Conservation (phyloP, 331 rosid species). For the Phaseolus coccineus region DNA sequence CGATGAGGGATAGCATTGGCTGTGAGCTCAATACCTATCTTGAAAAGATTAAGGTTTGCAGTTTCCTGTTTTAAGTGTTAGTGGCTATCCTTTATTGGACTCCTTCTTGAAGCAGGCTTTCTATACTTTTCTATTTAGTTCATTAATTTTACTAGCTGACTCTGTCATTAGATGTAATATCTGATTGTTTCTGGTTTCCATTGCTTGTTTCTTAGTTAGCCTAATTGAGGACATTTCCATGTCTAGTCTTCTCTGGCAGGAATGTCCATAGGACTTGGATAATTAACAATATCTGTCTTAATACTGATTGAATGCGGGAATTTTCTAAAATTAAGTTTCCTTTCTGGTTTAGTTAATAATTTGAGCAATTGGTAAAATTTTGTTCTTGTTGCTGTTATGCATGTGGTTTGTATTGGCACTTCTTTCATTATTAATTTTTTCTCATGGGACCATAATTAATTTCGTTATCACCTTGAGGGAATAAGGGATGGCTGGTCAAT, state of each 20-base stretch:
- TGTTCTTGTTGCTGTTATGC: neutral
- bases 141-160: constrained; percentile 11
- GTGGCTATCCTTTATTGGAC: constrained; percentile 4
- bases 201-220: constrained; percentile 9
- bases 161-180: constrained; percentile 20
- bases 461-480: neutral
- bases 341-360: constrained; percentile 2
- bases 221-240: neutral
- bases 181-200: constrained; percentile 10
- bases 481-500: neutral
- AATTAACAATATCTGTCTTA: neutral
- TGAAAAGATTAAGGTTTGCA: constrained; percentile 55
- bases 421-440: neutral
- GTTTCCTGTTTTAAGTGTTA: constrained; percentile 24
- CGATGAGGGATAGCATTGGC: constrained; percentile 59
- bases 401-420: neutral
- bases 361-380: neutral
- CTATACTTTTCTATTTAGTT: constrained; percentile 15
- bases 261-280: neutral
- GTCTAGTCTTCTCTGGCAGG: neutral
- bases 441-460: neutral
- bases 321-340: constrained; percentile 2
- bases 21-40: constrained; percentile 74
- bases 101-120: constrained; percentile 22
- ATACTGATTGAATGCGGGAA: neutral